Evolutionary conservation across 2,329 filamentous ascomycete genomes (phyloP), one percentile per base, ranked within the genome.

Genomic region (Fusarium sambucinum): DNA sequence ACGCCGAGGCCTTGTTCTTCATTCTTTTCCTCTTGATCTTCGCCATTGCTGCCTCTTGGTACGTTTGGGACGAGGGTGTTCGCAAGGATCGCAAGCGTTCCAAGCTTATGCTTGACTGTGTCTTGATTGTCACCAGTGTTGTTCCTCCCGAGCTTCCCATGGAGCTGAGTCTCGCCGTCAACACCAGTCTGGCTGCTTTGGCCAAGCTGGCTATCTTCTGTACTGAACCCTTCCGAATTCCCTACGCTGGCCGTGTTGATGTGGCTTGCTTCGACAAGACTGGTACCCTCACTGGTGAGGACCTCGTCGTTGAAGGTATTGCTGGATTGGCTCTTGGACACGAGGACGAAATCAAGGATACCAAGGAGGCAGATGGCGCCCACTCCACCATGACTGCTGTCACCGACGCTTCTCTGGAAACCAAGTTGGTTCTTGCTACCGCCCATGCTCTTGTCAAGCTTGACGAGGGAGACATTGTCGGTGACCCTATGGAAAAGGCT

Each of bases 261-360:
- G 87, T 99, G 55, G 94, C 96, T 67, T 99, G 96, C 82, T 99
- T 99, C 71, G 96, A 99, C 81, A 99, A 99, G 85, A 99, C 96
- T 14, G 96, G 96, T 70, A 99, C 96, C 2, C 82, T 99, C 61
- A 99, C 96, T 37, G 96, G 96, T 50, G 96, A 99, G 78, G 95
- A 99, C 77, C 85, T 99, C 42, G 94, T 99, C 13, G 96, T 99
- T 21, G 95, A 99, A 77, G 96, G 96, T 75, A 95, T 99, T 78
- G 96, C 96, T 63, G 96, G 96, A 17, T 86, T 98, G 29, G 90
- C 88, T 14, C 85, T 97, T 29, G 90, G 90, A 25, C 85, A 91
- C 55, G 78, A 68, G 40, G 55, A 85, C 29, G 89, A 89, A 32
- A 88, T 89, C 16, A 84, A 88, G 68, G 88, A 89, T 8, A 86